Base-by-base conservation (phyloP, 208 protist species). In the Leishmania gerbilli region DNA sequence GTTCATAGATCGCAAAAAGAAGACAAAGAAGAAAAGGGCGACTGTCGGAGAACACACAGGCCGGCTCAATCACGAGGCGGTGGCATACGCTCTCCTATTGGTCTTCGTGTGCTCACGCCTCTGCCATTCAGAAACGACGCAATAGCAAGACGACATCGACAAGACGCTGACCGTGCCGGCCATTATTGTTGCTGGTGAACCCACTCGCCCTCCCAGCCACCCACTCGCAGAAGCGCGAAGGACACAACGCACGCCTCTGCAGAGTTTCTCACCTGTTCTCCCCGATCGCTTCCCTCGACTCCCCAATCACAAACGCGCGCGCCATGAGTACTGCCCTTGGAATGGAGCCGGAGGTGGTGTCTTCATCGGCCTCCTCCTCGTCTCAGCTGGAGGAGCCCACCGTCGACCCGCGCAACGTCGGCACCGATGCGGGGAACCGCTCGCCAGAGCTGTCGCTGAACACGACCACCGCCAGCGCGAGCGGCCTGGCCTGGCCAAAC, bases 281-380 rank as follows among this genome's bases (percentile, higher is more conserved):
- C 2, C 45, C 67, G n/a, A 3, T 71, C 34, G 11, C 8, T 24
- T 71, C 19, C 45, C 47, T 55, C 9, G 19, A 47, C 65, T 51
- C 55, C n/a, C 65, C 62, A 37, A 34, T 17, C 13, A 60, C 4
- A 80, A 47, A 24, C 6, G n/a, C 27, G 19, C 40, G 19, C 21
- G 24, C 9, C 21, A 85, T 81, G 82, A 81, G 72, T 34, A 55
- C 77, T n/a, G 53, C 77, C 0, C 69, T 76, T 40, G 82, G 64
- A 49, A 71, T 81, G 51, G 74, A 21, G 71, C 34, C 71, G 60
- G 77, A 79, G 71, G 76, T 77, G 71, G 19, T 79, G n/a, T 82
- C 82, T 69, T 86, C 82, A 51, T 86, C 82, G 4, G 77, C 76
- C 21, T 86, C 82, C n/a, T 86, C 82, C 27, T 86, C 78, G 2